Evolutionary conservation across 2,329 filamentous ascomycete genomes (phyloP).

Genomic region (Microsporum canis): DNA sequence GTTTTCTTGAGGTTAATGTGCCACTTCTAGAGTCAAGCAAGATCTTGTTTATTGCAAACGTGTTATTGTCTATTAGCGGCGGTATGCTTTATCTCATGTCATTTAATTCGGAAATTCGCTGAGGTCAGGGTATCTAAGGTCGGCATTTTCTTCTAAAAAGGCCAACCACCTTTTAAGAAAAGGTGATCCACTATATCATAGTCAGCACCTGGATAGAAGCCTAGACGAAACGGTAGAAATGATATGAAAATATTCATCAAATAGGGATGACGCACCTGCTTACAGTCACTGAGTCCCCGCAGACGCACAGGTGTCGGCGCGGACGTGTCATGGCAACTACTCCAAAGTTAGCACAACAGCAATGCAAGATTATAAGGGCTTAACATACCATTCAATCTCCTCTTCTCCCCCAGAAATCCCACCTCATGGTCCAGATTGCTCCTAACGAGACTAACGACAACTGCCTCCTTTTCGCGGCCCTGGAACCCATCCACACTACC

Average conservation of each 20-base stretch:
- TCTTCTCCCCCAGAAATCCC: slow-evolving; percentile 84
- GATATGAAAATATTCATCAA: not conserved
- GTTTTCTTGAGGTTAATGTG: not conserved
- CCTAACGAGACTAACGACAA: slow-evolving; percentile 85
- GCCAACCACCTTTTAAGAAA: slow-evolving; percentile 89
- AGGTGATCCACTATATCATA: slow-evolving; percentile 55
- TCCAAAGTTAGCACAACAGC: slow-evolving; percentile 6
- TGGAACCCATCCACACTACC: slow-evolving; percentile 97
- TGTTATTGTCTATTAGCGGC: not conserved
- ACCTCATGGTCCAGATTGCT: slow-evolving; percentile 82
- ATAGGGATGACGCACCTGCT: slow-evolving; percentile 53
- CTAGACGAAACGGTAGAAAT: not conserved
- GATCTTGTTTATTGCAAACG: not conserved
- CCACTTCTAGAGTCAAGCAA: not conserved
- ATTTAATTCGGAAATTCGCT: slow-evolving; percentile 23
- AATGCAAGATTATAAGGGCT: not conserved
- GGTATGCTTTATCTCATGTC: not conserved
- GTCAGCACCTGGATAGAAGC: slow-evolving; percentile 10
- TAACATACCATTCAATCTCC: slow-evolving; percentile 73
- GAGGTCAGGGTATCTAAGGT: slow-evolving; percentile 73
- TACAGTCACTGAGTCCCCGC: slow-evolving; percentile 91
- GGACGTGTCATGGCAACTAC: slow-evolving; percentile 93
- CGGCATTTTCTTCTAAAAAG: slow-evolving; percentile 78
- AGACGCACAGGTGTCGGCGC: slow-evolving; percentile 76
- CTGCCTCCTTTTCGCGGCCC: slow-evolving; percentile 89